A percentile compares a stretch with the other conserved stretches of the same genome.
Evolutionary conservation across 176 grass and related monocot genomes (phyloP).

Genomic region (Oryza punctata): DNA sequence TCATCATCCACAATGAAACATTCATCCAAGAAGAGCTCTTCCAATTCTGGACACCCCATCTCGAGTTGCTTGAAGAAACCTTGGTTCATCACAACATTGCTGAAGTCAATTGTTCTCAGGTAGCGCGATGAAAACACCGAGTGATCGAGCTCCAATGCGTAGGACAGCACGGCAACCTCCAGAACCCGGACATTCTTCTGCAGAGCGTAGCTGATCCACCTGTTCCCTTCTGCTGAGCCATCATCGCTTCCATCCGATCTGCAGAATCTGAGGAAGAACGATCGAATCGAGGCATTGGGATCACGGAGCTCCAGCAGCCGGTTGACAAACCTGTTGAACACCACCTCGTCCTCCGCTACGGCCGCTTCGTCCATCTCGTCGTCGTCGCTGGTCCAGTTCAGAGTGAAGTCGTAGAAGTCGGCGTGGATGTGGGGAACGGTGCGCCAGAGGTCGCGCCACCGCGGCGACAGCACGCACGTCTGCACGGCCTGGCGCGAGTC

Average conservation of each 20-base stretch:
- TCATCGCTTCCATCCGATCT: rapidly evolving
- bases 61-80: constrained; percentile 28
- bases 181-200: background rate
- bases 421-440: too few species aligned
- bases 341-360: too few species aligned
- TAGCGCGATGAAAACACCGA: background rate
- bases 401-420: too few species aligned
- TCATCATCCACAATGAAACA: background rate
- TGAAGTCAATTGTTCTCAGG: background rate
- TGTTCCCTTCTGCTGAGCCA: background rate
- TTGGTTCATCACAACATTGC: rapidly evolving
- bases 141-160: background rate
- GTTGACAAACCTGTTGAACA: background rate
- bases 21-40: background rate
- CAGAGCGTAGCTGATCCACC: constrained; percentile 33
- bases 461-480: too few species aligned
- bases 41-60: background rate
- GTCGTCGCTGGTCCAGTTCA: too few species aligned
- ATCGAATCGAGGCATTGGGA: background rate
- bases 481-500: too few species aligned
- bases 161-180: rapidly evolving
- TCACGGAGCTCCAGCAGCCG: constrained; percentile 5
- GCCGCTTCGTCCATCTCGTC: too few species aligned
- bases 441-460: too few species aligned
- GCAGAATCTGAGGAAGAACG: background rate